Base-by-base conservation (phyloP, 2,329 filamentous ascomycete species). In the Penicillium sp. region DNA sequence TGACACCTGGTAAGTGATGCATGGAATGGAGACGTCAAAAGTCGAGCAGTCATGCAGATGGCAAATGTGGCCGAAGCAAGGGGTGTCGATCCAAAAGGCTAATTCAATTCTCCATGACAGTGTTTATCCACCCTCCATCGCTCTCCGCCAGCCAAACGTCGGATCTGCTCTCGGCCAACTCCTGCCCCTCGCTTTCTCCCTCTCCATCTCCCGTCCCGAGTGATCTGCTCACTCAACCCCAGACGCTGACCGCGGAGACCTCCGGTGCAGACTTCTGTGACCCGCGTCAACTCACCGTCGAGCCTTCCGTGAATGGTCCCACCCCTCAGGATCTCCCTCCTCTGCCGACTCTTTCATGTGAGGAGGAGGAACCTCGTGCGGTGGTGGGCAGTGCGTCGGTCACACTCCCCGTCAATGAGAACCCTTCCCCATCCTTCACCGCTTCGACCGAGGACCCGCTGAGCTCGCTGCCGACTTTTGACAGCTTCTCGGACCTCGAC, bases 401-500 rank as follows among this genome's bases (percentile, higher is more conserved):
- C 48, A 66, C 63, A 11, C 52, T 67, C 20, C 60, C 63, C 3
- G 54, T 65, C 25, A 58, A 65, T 21, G 63, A 65, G 49, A 66
- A 61, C 48, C 56, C 59, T 5, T 57, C 65, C 25, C 56, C 64
- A 7, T 57, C 60, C 11, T 67, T 67, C 60, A 68, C 56, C 60
- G 70, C 54, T 53, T 63, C 67, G 28, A 61, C 59, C 40, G 68
- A 74, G 53, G 71, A 77, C 51, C 65, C 70, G 41, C 71, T 75
- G 48, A 68, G 77, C 70, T 78, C 78, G 16, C 76, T 93, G 19
- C 83, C 86, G 17, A 74, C 77, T 7, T 94, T 94, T 54, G 87
- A 94, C 65, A 86, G 88, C 51, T 80, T 94, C 53, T 93, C 90
- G 16, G 89, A 94, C 57, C 77, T 95, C 41, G 90, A 95, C 64